Conservation (phyloP, 2,329 filamentous ascomycete genomes). For the Aspergillus clavatus region DNA sequence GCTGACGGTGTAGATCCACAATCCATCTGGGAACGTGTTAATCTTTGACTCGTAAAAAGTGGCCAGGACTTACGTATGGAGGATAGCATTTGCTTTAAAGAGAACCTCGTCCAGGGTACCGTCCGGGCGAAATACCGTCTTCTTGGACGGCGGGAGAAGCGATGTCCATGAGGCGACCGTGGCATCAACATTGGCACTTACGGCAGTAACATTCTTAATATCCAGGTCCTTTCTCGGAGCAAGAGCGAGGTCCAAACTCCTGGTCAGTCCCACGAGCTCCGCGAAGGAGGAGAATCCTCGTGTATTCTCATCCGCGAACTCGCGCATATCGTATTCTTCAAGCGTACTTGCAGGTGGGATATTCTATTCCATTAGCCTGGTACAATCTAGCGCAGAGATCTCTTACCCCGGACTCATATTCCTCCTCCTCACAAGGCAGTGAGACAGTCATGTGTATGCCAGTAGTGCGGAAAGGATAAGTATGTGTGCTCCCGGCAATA, state of each 20-base stretch:
- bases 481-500: constrained; percentile 57
- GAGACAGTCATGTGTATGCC: constrained; percentile 17
- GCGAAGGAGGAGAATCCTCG: constrained; percentile 27
- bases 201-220: constrained; percentile 11
- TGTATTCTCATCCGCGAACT: constrained; percentile 22
- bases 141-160: constrained; percentile 32
- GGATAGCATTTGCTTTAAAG: constrained; percentile 78
- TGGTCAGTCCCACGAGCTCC: constrained; percentile 23
- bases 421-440: constrained; percentile 27
- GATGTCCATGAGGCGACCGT: constrained; percentile 37
- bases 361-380: constrained; percentile 11
- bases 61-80: constrained; percentile 30
- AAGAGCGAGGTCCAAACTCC: constrained; percentile 21
- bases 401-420: constrained; percentile 21
- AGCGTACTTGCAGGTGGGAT: constrained; percentile 24
- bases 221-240: constrained; percentile 11
- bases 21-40: constrained; percentile 23
- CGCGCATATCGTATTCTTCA: constrained; percentile 27
- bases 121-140: constrained; percentile 47
- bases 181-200: constrained; percentile 28
- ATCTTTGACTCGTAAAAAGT: constrained; percentile 30
- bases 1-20: constrained; percentile 35
- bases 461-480: constrained; percentile 20
- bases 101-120: constrained; percentile 57
- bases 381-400: not conserved